phyloP scores from a whole-genome alignment of 495 filamentous ascomycete species.

The Neurospora sp. region DNA sequence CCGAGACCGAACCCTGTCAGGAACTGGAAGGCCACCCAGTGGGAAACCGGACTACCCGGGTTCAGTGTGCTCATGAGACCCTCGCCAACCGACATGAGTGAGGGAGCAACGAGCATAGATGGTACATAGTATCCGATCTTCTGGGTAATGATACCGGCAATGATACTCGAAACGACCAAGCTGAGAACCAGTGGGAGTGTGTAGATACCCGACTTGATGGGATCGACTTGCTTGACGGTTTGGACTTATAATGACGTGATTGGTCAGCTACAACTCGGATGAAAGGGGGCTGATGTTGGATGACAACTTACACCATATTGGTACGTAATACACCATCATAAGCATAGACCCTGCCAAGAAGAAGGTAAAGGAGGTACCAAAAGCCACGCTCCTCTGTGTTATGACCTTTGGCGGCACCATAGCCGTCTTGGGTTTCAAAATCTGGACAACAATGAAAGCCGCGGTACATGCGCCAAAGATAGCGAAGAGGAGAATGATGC shows the following conservation, averaged over 20 bases:
- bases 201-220: constrained; percentile 48
- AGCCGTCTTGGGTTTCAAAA: constrained; percentile 58
- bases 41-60: constrained; percentile 36
- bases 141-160: constrained; percentile 43
- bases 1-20: constrained; percentile 64
- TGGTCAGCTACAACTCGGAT: constrained; percentile 34
- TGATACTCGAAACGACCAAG: constrained; percentile 37
- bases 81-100: constrained; percentile 54
- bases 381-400: constrained; percentile 62
- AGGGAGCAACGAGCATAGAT: constrained; percentile 45
- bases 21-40: constrained; percentile 68
- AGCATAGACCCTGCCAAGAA: constrained; percentile 58
- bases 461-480: constrained; percentile 52
- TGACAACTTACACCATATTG: constrained; percentile 60
- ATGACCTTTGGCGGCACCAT: constrained; percentile 68
- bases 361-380: constrained; percentile 48
- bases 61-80: constrained; percentile 60
- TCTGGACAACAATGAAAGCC: constrained; percentile 56
- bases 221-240: constrained; percentile 49
- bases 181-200: constrained; percentile 50
- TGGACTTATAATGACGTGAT: constrained; percentile 53
- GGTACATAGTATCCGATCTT: constrained; percentile 61
- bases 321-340: constrained; percentile 56
- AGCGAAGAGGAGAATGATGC: constrained; percentile 60
- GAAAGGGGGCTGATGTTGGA: constrained; percentile 3